A percentile compares a stretch with the other conserved stretches of the same genome.
Conservation (phyloP, 2,329 filamentous ascomycete species). For the Stachybotrys chartarum region DNA sequence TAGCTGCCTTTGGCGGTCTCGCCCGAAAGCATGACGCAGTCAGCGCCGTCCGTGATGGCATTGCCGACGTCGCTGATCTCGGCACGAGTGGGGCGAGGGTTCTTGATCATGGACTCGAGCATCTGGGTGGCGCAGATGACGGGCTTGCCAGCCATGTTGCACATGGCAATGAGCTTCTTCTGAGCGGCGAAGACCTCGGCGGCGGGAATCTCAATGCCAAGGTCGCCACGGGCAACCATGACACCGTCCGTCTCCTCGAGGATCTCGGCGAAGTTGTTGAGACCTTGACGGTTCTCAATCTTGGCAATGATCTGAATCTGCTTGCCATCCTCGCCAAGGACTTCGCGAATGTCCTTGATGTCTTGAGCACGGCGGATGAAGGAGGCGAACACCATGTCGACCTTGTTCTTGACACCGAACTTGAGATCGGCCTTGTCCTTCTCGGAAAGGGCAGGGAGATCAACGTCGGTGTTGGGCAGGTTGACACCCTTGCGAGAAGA, state of each 20-base stretch:
- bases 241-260: constrained; percentile 94
- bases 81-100: constrained; percentile 93
- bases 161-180: constrained; percentile 99
- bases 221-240: constrained; percentile 97
- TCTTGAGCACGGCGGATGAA: constrained; percentile 95
- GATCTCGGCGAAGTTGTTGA: constrained; percentile 99
- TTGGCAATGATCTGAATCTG: constrained; percentile 99
- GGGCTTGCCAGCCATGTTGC: constrained; percentile 98
- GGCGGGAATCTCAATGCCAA: constrained; percentile 94
- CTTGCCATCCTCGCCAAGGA: constrained; percentile 85
- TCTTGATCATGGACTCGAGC: constrained; percentile 99
- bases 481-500: constrained; percentile 99
- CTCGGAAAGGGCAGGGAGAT: constrained; percentile 93
- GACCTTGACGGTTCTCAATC: constrained; percentile 99
- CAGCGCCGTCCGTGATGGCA: constrained; percentile 92
- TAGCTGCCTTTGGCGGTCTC: constrained; percentile 98
- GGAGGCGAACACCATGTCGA: constrained; percentile 98
- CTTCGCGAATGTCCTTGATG: constrained; percentile 84
- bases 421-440: constrained; percentile 93
- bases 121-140: constrained; percentile 99
- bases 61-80: constrained; percentile 99
- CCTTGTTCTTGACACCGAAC: constrained; percentile 97
- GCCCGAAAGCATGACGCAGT: constrained; percentile 99
- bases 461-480: constrained; percentile 96
- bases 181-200: constrained; percentile 98